Base-by-base conservation (phyloP, 257 asterid genomes). In the Vinca minor region DNA sequence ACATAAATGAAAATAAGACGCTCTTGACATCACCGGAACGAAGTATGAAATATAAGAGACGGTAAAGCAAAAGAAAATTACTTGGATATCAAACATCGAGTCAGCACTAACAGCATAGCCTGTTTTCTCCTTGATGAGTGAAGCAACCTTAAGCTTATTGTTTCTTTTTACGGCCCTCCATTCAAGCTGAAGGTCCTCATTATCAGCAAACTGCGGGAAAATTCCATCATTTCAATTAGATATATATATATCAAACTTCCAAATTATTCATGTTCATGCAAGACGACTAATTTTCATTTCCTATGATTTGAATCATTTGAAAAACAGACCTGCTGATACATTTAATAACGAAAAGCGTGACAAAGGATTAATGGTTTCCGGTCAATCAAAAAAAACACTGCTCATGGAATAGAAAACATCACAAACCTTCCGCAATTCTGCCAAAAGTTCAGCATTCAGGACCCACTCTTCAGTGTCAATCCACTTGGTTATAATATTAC, bases 31-130 rank as follows among this genome's bases (percentile, higher is more conserved):
- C 62, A 31, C 21, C 17, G 39, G 31, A 56, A 56, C 12, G 31
- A 18, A 56, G 42, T 1, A 29, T 55, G 32, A 20, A 55, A 55
- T 29, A 15, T 35, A 13, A 32, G 47, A 59, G 34, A 36, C 21
- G 15, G 20, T 1, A 20, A 59, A 23, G 32, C 48, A 26, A 9
- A 59, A 59, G 76, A 70, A 73, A 61, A 41, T 68, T 69, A 88
- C 96, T 88, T 88, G 96, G 74, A 88, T 77, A 75, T 88, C 96
- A 68, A 88, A 88, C 94, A 88, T 80, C 71, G 94, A 86, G 74
- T 88, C 91, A 45, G 94, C 89, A 79, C 70, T 86, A 65, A 88
- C 81, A 44, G 80, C 68, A 78, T 88, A 88, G 57, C 96, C 96
- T 49, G 96, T 88, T 74, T 70, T 88, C 64, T 88, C 87, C 75